A percentile compares a stretch with the other conserved stretches of the same genome.
phyloP scores from a whole-genome alignment of 2,329 filamentous ascomycete species.

The Talaromyces sp. region DNA sequence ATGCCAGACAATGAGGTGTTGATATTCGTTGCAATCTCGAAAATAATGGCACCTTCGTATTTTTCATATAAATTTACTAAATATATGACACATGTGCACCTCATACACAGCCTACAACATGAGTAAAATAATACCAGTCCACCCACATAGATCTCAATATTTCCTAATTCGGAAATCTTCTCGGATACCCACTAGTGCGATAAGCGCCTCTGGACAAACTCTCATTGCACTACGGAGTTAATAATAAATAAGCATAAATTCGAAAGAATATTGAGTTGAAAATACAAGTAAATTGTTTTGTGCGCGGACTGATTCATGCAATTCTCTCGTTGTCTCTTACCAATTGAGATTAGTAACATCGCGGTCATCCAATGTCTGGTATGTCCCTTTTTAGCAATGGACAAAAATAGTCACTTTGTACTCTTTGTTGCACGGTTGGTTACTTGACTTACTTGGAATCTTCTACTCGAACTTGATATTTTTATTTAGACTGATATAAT shows the following conservation, averaged over 20 bases:
- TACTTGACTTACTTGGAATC: too few relatives aligned
- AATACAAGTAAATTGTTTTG: neutral
- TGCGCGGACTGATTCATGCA: neutral
- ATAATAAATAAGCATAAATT: neutral
- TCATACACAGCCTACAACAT: too few relatives aligned
- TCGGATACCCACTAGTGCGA: neutral
- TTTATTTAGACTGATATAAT: neutral
- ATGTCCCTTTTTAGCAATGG: too few relatives aligned
- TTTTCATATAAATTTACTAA: too few relatives aligned
- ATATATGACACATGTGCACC: too few relatives aligned
- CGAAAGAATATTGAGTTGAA: neutral
- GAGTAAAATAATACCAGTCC: too few relatives aligned
- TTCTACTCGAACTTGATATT: neutral
- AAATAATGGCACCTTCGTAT: too few relatives aligned
- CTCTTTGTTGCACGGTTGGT: too few relatives aligned
- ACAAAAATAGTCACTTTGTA: too few relatives aligned
- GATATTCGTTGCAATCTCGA: too few relatives aligned
- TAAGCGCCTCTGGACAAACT: neutral
- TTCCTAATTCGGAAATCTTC: neutral
- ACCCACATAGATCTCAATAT: neutral
- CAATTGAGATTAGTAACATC: neutral
- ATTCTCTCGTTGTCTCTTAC: neutral
- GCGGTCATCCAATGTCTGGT: too few relatives aligned
- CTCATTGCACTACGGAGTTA: neutral
- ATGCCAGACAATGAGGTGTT: too few relatives aligned